Evolutionary conservation across 768 basidiomycete genomes (phyloP).

Genomic region (Amanita fuliginea): DNA sequence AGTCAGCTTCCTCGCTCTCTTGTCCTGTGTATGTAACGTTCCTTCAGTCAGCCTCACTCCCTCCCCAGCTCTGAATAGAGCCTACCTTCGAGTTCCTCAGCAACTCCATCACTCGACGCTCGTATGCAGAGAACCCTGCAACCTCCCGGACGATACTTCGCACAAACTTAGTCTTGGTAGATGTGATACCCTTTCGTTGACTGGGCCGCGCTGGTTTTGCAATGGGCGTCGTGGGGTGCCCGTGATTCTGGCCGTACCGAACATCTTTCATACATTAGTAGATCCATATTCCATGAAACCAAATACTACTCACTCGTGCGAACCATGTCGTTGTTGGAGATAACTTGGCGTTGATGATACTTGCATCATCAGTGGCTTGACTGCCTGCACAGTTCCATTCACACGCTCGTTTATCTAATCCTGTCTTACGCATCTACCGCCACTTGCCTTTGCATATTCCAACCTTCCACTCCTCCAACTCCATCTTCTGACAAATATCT

Average conservation of each 20-base stretch:
- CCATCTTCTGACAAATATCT: background rate
- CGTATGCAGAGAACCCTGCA: conserved; percentile 94
- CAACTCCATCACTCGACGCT: conserved; percentile 96
- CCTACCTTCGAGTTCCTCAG: conserved; percentile 93
- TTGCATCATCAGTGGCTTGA: conserved; percentile 40
- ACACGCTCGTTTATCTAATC: conserved; percentile 16
- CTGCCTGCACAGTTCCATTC: conserved; percentile 47
- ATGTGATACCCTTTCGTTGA: conserved; percentile 87
- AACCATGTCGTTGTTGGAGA: conserved; percentile 27
- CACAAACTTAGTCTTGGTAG: conserved; percentile 88
- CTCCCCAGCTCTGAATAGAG: background rate
- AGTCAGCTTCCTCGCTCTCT: conserved; percentile 98
- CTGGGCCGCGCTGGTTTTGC: conserved; percentile 66
- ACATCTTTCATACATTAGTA: conserved; percentile 41
- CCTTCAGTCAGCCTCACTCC: background rate
- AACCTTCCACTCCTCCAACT: conserved; percentile 28
- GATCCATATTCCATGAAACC: conserved; percentile 8
- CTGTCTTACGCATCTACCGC: conserved; percentile 22
- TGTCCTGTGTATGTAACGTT: conserved; percentile 70
- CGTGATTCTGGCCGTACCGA: conserved; percentile 78
- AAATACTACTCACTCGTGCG: conserved; percentile 63
- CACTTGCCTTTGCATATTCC: conserved; percentile 23
- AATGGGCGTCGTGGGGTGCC: conserved; percentile 82
- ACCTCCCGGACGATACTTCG: conserved; percentile 93
- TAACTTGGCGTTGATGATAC: conserved; percentile 14